A percentile compares a stretch with the other conserved stretches of the same genome.
These are phyloP conservation scores for Hericium coralloides DNA, from an alignment of 768 basidiomycete species.

Conservation along the genomic window DNA sequence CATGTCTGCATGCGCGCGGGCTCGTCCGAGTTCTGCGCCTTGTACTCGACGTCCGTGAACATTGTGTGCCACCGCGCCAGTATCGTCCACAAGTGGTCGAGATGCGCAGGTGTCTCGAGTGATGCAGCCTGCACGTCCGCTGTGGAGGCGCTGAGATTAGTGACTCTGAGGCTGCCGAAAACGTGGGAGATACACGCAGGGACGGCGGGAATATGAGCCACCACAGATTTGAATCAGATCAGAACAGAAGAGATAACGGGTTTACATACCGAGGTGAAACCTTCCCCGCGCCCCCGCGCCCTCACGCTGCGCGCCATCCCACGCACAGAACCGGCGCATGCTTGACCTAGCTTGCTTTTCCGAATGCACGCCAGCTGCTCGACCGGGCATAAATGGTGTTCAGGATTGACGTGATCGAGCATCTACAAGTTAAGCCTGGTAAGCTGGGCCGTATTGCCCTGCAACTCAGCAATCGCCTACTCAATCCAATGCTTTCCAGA, in stretches of 20 bases:
- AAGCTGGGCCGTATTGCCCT: neutral
- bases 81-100: slow-evolving; percentile 90
- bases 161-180: too few species aligned
- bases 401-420: slow-evolving; percentile 41
- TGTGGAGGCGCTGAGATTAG: slow-evolving; percentile 37
- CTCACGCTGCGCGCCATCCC: too few species aligned
- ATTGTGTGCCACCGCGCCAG: slow-evolving; percentile 96
- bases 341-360: too few species aligned
- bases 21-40: slow-evolving; percentile 97
- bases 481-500: slow-evolving; percentile 80
- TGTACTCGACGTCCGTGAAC: slow-evolving; percentile 78
- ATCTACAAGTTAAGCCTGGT: slow-evolving; percentile 35
- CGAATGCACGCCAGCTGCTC: too few species aligned
- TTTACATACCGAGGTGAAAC: too few species aligned
- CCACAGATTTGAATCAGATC: too few species aligned
- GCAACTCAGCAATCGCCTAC: slow-evolving; percentile 37
- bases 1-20: slow-evolving; percentile 94
- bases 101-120: slow-evolving; percentile 47
- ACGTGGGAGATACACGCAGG: too few species aligned
- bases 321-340: too few species aligned
- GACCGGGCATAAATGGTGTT: slow-evolving; percentile 50
- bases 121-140: slow-evolving; percentile 56
- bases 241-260: too few species aligned
- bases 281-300: too few species aligned
- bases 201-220: too few species aligned